Evolutionary conservation across 805 yeast genomes (phyloP).

Genomic region (Wickerhamiella nectarea): DNA sequence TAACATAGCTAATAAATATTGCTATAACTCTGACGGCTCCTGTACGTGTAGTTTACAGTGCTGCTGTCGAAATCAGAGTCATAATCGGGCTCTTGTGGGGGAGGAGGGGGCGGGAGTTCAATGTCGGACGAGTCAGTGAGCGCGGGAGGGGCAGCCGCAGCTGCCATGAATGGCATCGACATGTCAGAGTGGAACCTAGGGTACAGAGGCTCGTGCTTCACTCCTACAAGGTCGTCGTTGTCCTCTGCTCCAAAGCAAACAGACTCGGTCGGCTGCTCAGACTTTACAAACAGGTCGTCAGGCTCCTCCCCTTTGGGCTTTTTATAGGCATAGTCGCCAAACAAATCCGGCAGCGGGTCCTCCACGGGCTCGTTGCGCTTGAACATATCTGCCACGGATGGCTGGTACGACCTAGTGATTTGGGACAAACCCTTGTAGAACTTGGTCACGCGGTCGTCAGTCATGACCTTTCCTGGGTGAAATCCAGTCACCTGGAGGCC

Average conservation of each 20-base stretch:
- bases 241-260: no score
- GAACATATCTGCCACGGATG: not conserved
- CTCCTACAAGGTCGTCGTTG: not conserved
- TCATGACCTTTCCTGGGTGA: conserved; percentile 44
- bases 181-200: no score
- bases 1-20: conserved; percentile 25
- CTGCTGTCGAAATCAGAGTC: not conserved
- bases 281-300: not conserved
- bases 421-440: conserved; percentile 37
- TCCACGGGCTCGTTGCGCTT: not conserved
- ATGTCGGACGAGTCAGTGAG: no score
- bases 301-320: not conserved
- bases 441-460: conserved; percentile 54
- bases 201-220: not conserved
- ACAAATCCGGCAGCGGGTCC: not conserved
- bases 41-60: not conserved
- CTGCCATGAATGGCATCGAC: no score
- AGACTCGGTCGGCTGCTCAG: not conserved
- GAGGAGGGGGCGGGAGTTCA: not conserved
- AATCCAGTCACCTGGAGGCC: conserved; percentile 78
- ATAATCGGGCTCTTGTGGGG: conserved; percentile 1
- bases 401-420: not conserved
- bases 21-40: not conserved
- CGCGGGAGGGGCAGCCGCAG: no score
- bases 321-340: not conserved